phyloP scores from a whole-genome alignment of 1,284 basidiomycete genomes.

The Paramarasmius palmivorus region DNA sequence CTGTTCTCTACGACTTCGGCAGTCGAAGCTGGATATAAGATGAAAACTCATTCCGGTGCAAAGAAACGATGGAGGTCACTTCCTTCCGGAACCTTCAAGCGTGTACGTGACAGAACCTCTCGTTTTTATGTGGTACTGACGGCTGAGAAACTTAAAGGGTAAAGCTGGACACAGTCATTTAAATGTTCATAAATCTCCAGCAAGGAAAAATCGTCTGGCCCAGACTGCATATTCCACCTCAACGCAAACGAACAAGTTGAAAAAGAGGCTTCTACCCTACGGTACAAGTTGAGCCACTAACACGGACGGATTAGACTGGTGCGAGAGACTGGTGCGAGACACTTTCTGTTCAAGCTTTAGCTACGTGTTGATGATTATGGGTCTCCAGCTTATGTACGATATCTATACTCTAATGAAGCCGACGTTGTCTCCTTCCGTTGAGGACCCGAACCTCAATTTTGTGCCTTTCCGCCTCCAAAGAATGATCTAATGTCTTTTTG shows the following conservation, averaged over 20 bases:
- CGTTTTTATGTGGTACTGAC: neutral
- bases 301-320: neutral
- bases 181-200: conserved; percentile 67
- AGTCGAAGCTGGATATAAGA: conserved; percentile 55
- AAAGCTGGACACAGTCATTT: conserved; percentile 71
- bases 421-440: neutral
- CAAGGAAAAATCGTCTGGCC: conserved; percentile 63
- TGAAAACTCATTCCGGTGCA: conserved; percentile 78
- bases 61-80: conserved; percentile 80
- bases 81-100: conserved; percentile 70
- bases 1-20: conserved; percentile 49
- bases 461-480: conserved; percentile 54
- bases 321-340: neutral
- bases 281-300: conserved; percentile 42
- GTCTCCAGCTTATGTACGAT: conserved; percentile 1
- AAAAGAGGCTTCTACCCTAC: conserved; percentile 70
- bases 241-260: conserved; percentile 63
- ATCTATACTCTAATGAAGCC: conserved; percentile 5
- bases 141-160: conserved; percentile 43
- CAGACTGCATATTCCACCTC: conserved; percentile 64
- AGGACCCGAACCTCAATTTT: neutral
- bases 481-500: conserved; percentile 79
- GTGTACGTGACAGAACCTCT: conserved; percentile 44
- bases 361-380: no score
- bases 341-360: neutral